Conservation (phyloP, 2,329 filamentous ascomycete species). For the Microdochium paspali region DNA sequence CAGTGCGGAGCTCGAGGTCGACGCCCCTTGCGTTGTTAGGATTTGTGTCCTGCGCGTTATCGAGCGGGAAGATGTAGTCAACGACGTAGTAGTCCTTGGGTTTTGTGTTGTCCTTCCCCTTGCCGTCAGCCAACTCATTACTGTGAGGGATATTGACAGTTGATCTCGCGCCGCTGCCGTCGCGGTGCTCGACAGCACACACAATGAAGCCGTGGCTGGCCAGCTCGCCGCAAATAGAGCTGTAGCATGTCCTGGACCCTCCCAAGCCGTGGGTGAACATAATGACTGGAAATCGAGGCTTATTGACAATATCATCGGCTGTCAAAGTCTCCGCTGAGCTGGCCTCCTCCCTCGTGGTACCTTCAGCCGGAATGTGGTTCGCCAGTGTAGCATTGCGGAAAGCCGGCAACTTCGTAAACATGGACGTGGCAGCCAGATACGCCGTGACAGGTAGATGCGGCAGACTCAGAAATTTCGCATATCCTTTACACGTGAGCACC, state of each 20-base stretch:
- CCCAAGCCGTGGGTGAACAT: constrained; percentile 60
- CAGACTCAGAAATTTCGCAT: constrained; percentile 50
- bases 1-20: constrained; percentile 47
- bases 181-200: constrained; percentile 54
- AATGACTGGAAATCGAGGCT: constrained; percentile 48
- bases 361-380: constrained; percentile 37
- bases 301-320: constrained; percentile 6
- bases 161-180: constrained; percentile 52
- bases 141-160: constrained; percentile 46
- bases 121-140: constrained; percentile 20
- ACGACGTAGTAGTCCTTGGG: constrained; percentile 35
- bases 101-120: constrained; percentile 21
- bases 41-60: constrained; percentile 37
- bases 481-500: constrained; percentile 45
- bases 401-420: constrained; percentile 57
- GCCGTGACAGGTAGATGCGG: constrained; percentile 36
- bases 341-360: constrained; percentile 15
- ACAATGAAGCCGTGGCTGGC: constrained; percentile 59
- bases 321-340: constrained; percentile 10
- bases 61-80: constrained; percentile 55
- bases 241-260: constrained; percentile 53
- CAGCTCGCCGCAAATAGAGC: constrained; percentile 54
- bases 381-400: constrained; percentile 52
- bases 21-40: constrained; percentile 50
- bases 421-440: constrained; percentile 45